Conservation (phyloP, 805 yeast species). For the Teunomyces stri region DNA sequence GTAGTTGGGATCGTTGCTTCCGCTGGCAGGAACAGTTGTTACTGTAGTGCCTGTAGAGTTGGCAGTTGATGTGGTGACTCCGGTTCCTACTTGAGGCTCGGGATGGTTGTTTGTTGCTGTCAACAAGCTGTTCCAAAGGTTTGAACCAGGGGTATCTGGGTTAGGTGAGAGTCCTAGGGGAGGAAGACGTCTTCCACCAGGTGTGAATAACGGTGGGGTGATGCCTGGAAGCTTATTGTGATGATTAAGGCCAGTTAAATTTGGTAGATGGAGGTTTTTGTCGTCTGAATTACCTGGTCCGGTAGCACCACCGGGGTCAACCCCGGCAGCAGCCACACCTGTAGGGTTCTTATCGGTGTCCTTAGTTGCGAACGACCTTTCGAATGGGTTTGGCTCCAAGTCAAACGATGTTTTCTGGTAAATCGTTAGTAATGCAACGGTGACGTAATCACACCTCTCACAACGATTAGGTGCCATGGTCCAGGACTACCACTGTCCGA, state of each 20-base stretch:
- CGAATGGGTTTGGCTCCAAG: slow-evolving; percentile 93
- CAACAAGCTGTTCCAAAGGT: slow-evolving; percentile 47
- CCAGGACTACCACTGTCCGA: background rate
- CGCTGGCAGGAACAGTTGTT: background rate
- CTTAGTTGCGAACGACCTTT: slow-evolving; percentile 83
- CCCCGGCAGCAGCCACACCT: background rate
- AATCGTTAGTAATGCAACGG: slow-evolving; percentile 19
- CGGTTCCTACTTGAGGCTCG: slow-evolving; percentile 1
- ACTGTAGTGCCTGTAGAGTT: slow-evolving; percentile 10
- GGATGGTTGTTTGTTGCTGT: slow-evolving; percentile 35
- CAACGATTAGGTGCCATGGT: background rate
- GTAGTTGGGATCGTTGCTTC: slow-evolving; percentile 5
- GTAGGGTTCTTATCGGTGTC: slow-evolving; percentile 17
- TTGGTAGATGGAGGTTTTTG: slow-evolving; percentile 37
- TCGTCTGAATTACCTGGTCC: slow-evolving; percentile 2
- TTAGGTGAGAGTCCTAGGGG: slow-evolving; percentile 50
- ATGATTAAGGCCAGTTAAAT: slow-evolving; percentile 25
- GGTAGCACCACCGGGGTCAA: slow-evolving; percentile 5
- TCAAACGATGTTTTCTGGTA: slow-evolving; percentile 53
- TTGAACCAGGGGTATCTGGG: slow-evolving; percentile 52
- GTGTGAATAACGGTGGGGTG: slow-evolving; percentile 54
- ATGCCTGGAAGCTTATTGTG: slow-evolving; percentile 28
- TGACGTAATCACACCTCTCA: slow-evolving; percentile 14
- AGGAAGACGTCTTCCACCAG: slow-evolving; percentile 60
- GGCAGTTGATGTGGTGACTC: slow-evolving; percentile 8